Conservation (phyloP, 768 basidiomycete species). For the Cystofilobasidium capitatum region DNA sequence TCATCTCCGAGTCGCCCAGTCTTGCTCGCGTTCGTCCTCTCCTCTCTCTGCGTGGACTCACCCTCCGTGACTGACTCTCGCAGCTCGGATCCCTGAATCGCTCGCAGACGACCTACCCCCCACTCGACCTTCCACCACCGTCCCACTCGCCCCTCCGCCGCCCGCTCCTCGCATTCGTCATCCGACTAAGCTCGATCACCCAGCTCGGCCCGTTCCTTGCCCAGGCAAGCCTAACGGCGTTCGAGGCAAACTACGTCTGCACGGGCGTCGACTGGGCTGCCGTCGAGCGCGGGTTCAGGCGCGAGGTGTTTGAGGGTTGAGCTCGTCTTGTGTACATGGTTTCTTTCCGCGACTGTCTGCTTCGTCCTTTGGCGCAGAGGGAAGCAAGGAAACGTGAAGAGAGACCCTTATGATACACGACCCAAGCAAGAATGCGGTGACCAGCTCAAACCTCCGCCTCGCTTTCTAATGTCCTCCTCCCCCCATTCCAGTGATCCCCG, state of each 20-base stretch:
- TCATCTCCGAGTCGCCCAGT: constrained; percentile 48
- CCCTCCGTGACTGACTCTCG: not conserved
- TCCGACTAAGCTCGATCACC: constrained; percentile 70
- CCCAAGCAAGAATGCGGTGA: too few relatives aligned
- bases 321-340: too few relatives aligned
- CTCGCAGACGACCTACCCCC: not conserved
- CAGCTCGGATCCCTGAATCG: not conserved
- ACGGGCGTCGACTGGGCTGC: constrained; percentile 68
- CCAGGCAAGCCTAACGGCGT: constrained; percentile 73
- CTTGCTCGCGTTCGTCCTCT: not conserved
- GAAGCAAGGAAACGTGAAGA: too few relatives aligned
- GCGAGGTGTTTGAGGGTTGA: constrained; percentile 71
- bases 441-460: too few relatives aligned
- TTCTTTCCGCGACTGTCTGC: too few relatives aligned
- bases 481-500: constrained; percentile 60
- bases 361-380: too few relatives aligned
- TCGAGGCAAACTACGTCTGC: constrained; percentile 80
- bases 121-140: not conserved
- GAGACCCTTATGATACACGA: too few relatives aligned
- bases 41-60: not conserved
- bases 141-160: constrained; percentile 48
- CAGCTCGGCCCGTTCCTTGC: constrained; percentile 88
- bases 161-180: constrained; percentile 59
- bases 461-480: too few relatives aligned
- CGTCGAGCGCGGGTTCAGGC: constrained; percentile 67